Percentiles rank a stretch among this genome's conserved stretches.
Conservation (phyloP, 2,329 filamentous ascomycete genomes). For the Fusarium incarnatum region DNA sequence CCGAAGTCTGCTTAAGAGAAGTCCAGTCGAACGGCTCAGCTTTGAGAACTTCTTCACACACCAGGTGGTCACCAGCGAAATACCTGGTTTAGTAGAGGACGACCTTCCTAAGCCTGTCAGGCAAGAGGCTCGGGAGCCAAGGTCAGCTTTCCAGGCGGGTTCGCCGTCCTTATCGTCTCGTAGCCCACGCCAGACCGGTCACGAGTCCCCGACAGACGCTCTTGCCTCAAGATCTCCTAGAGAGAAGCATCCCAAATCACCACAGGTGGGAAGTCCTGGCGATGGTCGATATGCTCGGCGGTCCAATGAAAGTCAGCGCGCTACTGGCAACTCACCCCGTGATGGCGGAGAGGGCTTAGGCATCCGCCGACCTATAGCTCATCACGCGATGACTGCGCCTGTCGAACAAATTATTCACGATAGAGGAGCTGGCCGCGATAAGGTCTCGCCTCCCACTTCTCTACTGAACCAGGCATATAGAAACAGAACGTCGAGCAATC, state of each 20-base stretch:
- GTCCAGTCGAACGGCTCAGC: slow-evolving; percentile 83
- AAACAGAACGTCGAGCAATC: slow-evolving; percentile 46
- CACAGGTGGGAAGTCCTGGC: slow-evolving; percentile 57
- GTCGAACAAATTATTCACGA: slow-evolving; percentile 52
- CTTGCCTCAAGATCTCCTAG: slow-evolving; percentile 56
- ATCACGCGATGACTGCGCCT: slow-evolving; percentile 63
- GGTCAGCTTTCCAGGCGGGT: slow-evolving; percentile 50
- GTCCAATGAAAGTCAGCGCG: slow-evolving; percentile 47
- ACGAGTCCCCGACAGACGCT: slow-evolving; percentile 51
- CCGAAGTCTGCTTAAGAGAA: slow-evolving; percentile 83
- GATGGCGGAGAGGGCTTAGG: slow-evolving; percentile 63
- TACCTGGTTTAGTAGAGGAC: slow-evolving; percentile 84
- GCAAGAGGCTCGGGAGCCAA: slow-evolving; percentile 55
- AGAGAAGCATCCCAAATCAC: slow-evolving; percentile 56
- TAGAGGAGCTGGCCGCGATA: slow-evolving; percentile 41
- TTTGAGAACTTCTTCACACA: slow-evolving; percentile 89
- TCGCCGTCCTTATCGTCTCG: slow-evolving; percentile 45
- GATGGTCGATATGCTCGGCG: slow-evolving; percentile 52
- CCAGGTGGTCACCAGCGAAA: slow-evolving; percentile 76
- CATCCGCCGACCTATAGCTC: slow-evolving; percentile 60
- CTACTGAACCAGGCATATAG: slow-evolving; percentile 52
- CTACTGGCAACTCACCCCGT: slow-evolving; percentile 56
- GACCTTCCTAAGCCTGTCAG: slow-evolving; percentile 66
- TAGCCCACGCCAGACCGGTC: slow-evolving; percentile 54
- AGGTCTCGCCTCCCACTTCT: slow-evolving; percentile 44